phyloP scores from a whole-genome alignment of 2,329 filamentous ascomycete genomes.

The Ceratocystis smalleyi region DNA sequence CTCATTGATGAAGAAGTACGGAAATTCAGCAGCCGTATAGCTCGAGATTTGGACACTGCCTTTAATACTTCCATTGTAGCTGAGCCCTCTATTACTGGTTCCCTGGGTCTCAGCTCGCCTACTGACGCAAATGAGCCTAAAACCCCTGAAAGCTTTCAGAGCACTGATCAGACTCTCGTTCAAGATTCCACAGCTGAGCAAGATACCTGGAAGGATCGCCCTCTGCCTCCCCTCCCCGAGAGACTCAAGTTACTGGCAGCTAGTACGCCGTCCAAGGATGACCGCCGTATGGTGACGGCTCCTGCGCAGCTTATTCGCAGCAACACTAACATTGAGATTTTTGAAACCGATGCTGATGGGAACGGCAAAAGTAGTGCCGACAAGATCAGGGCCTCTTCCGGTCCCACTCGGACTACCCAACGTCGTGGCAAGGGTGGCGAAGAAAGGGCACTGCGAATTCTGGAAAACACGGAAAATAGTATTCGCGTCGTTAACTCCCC shows the following conservation, averaged over 20 bases:
- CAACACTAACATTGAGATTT: conserved; percentile 22
- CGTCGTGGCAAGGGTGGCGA: not conserved
- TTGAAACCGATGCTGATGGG: conserved; percentile 5
- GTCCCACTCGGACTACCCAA: not conserved
- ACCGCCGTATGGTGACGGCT: conserved; percentile 33
- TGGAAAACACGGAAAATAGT: conserved; percentile 34
- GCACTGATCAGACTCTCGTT: conserved; percentile 21
- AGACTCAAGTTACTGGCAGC: conserved; percentile 24
- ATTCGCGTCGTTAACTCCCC: conserved; percentile 42
- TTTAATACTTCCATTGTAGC: conserved; percentile 54
- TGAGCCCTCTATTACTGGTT: conserved; percentile 18
- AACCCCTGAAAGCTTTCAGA: conserved; percentile 18
- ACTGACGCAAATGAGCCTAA: conserved; percentile 11
- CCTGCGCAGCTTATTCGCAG: conserved; percentile 27
- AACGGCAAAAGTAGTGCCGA: not conserved
- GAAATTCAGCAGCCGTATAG: conserved; percentile 65
- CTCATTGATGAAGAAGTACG: conserved; percentile 58
- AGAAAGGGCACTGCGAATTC: conserved; percentile 29
- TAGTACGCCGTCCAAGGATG: conserved; percentile 22
- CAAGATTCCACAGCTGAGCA: conserved; percentile 18
- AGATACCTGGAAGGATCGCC: conserved; percentile 31
- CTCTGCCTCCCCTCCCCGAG: conserved; percentile 35
- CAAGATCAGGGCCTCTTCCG: conserved; percentile 7
- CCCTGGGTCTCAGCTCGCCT: conserved; percentile 11
- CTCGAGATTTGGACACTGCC: conserved; percentile 80